Evolutionary conservation across 2,329 filamentous ascomycete species (phyloP).

Genomic region (Periconia sp.): DNA sequence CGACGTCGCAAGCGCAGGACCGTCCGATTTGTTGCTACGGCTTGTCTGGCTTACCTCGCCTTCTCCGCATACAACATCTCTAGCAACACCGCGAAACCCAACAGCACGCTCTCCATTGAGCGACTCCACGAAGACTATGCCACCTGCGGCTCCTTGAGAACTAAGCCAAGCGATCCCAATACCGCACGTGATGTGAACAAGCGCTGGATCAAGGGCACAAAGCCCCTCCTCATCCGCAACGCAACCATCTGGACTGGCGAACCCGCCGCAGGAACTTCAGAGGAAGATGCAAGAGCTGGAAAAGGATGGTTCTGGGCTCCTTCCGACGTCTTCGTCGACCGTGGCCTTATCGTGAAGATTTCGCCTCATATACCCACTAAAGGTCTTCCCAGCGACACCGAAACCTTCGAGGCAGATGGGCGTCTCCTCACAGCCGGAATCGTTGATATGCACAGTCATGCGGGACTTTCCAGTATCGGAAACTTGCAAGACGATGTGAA

Average conservation of each 20-base stretch:
- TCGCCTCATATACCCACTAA: conserved; percentile 50
- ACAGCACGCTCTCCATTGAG: conserved; percentile 54
- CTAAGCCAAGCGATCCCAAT: conserved; percentile 62
- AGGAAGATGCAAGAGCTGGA: conserved; percentile 62
- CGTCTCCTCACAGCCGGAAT: conserved; percentile 70
- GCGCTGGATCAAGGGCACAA: conserved; percentile 64
- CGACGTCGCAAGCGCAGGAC: conserved; percentile 24
- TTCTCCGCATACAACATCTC: conserved; percentile 23
- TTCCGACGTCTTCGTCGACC: conserved; percentile 66
- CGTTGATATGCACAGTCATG: conserved; percentile 75
- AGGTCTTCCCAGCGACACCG: conserved; percentile 54
- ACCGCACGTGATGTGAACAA: conserved; percentile 62
- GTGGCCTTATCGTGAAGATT: conserved; percentile 66
- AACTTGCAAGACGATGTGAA: conserved; percentile 67
- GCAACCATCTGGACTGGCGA: conserved; percentile 72
- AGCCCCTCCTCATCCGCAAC: conserved; percentile 69
- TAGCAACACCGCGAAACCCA: conserved; percentile 19
- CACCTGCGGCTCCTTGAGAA: conserved; percentile 62
- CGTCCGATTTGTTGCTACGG: conserved; percentile 23
- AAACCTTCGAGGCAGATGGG: conserved; percentile 65
- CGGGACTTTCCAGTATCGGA: conserved; percentile 57
- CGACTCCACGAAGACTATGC: conserved; percentile 62
- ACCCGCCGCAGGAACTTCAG: conserved; percentile 58
- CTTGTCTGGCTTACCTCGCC: conserved; percentile 25
- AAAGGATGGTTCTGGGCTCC: conserved; percentile 66